Evolutionary conservation across 2,329 filamentous ascomycete genomes (phyloP).

Genomic region (Colletotrichum graminicola): DNA sequence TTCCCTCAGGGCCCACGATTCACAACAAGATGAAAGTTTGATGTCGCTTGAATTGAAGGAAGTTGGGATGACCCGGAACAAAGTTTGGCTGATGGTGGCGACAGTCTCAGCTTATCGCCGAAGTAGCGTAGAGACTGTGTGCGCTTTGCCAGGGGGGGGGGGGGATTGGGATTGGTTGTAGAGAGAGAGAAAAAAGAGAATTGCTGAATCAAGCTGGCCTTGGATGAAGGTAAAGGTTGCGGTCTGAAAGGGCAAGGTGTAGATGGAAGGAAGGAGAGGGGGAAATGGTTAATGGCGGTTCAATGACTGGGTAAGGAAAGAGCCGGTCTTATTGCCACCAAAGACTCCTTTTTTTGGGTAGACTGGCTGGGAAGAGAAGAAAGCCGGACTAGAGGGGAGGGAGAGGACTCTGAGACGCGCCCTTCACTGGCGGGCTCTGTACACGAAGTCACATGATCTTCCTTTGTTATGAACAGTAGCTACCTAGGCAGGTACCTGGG

Average conservation of each 20-base stretch:
- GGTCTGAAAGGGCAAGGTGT: not conserved
- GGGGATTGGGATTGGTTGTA: not conserved
- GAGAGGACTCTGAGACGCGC: conserved; percentile 5
- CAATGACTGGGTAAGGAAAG: not conserved
- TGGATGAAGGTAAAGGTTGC: not conserved
- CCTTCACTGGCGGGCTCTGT: conserved; percentile 23
- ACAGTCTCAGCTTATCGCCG: conserved; percentile 38
- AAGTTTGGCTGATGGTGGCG: conserved; percentile 39
- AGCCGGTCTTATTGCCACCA: not conserved
- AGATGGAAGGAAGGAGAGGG: not conserved
- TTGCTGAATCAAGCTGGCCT: not conserved
- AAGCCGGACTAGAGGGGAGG: not conserved
- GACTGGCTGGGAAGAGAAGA: not conserved
- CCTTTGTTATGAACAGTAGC: conserved; percentile 5
- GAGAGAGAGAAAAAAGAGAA: conserved; percentile 5
- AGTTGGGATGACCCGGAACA: conserved; percentile 38
- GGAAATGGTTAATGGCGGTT: not conserved
- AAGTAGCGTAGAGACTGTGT: conserved; percentile 4
- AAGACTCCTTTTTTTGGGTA: conserved; percentile 10
- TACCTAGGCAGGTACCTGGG: too few species aligned
- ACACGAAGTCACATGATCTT: conserved; percentile 41
- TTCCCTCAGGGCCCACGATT: not conserved
- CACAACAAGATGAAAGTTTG: conserved; percentile 25
- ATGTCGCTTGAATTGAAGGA: conserved; percentile 6
- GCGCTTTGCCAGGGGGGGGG: not conserved